Evolutionary conservation across 73 alveolate genomes (phyloP).

Genomic region (Tetrahymena thermophila): DNA sequence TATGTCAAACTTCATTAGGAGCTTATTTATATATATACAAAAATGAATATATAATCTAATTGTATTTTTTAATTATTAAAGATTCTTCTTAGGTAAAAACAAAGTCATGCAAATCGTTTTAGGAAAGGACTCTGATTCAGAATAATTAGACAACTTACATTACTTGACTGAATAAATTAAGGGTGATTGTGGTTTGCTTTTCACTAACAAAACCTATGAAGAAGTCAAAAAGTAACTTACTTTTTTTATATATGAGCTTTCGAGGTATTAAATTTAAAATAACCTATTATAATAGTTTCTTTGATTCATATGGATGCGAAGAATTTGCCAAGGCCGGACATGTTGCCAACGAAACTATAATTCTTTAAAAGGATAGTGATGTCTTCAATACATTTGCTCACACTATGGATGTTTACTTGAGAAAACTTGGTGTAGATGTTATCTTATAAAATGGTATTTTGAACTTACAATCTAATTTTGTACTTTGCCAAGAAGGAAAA

Average conservation of each 20-base stretch:
- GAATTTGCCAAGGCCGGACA: constrained; percentile 41
- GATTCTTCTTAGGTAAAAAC: constrained; percentile 81
- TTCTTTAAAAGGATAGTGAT: constrained; percentile 16
- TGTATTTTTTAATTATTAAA: constrained; percentile 5
- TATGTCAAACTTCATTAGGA: background rate
- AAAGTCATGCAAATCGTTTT: constrained; percentile 83
- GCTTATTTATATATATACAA: background rate
- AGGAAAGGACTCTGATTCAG: constrained; percentile 35
- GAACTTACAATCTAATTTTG: constrained; percentile 4
- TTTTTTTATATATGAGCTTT: background rate
- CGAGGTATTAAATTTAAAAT: background rate
- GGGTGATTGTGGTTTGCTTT: constrained; percentile 63
- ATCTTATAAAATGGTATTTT: constrained; percentile 10
- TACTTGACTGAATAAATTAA: constrained; percentile 45
- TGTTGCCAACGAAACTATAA: constrained; percentile 9
- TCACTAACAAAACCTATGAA: constrained; percentile 47
- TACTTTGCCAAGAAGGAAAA: constrained; percentile 17
- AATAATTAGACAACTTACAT: constrained; percentile 46
- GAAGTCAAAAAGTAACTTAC: constrained; percentile 28
- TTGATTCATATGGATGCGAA: background rate
- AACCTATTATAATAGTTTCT: background rate
- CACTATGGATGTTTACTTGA: constrained; percentile 27
- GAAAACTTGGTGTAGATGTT: constrained; percentile 35
- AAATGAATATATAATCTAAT: background rate
- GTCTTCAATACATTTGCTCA: constrained; percentile 9